These are phyloP conservation scores for Sungouiella blattae DNA, from an alignment of 805 yeast genomes.

Conservation along the genomic window DNA sequence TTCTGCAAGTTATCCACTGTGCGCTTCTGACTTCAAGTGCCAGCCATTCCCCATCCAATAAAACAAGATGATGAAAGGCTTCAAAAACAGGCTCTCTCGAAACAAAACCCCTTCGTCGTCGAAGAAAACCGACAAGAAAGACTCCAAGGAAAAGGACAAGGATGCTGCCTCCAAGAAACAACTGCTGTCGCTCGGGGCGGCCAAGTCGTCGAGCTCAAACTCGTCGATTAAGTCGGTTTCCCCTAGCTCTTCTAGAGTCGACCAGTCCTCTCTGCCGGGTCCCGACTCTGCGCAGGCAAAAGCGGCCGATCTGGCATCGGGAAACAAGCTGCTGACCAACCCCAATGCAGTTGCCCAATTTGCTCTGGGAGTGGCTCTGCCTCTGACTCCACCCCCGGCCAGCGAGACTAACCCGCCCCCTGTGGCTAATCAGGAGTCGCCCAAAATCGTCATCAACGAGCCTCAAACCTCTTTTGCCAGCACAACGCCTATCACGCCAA, in stretches of 20 bases:
- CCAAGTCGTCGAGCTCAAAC: constrained; percentile 16
- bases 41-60: too few species aligned
- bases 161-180: constrained; percentile 17
- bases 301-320: background rate
- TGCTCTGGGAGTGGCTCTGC: background rate
- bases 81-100: constrained; percentile 53
- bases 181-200: constrained; percentile 5
- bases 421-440: too few species aligned
- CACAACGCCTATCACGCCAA: constrained; percentile 16
- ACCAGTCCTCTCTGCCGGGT: constrained; percentile 1
- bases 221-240: constrained; percentile 27
- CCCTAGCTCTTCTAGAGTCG: constrained; percentile 32
- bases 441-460: constrained; percentile 17
- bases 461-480: constrained; percentile 12
- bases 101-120: constrained; percentile 32
- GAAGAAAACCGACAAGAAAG: constrained; percentile 35
- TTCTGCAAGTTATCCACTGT: too few species aligned
- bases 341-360: constrained; percentile 2
- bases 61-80: constrained; percentile 74
- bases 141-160: constrained; percentile 31
- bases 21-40: too few species aligned
- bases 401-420: background rate
- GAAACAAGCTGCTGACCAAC: background rate
- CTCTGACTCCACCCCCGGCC: constrained; percentile 2
- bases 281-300: background rate